Evolutionary conservation across 805 yeast species (phyloP), one percentile per base, ranked within the genome.

Genomic region (Saturnispora dispora): DNA sequence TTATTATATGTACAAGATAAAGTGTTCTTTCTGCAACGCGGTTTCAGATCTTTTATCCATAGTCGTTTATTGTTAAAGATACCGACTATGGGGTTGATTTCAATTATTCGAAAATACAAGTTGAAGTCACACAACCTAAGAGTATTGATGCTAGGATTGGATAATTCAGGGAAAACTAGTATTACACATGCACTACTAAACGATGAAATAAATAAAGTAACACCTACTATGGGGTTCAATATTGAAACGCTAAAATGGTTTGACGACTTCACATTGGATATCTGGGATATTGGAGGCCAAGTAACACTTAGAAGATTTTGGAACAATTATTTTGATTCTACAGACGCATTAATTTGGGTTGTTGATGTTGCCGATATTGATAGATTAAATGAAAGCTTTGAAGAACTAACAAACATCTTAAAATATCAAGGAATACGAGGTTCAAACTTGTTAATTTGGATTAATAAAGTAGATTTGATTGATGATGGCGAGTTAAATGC

Each of bases 241-340:
- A 91, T 91, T 56, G 77, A 79, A 52, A 81, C 91, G 2, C 63
- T 86, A 8, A 63, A 65, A 7, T 69, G 41, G 41, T 37, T 72
- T 57, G 60, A 69, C 9, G 75, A 71, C 18, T 71, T 66, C 56
- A 71, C 72, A 37, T 65, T 85, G 57, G 82, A 83, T 57, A 67
- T 85, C 20, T 85, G 95, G 99, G 70, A 83, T 68, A 93, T 93
- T 55, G 97, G 97, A 70, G 97, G 96, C 65, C 97, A 88, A 72
- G 95, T 86, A 62, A 75, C 95, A 67, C 79, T 89, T 59, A 79
- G 96, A 63, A 95, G 95, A 0, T 74, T 90, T 53, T 90, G 98
- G 97, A 81, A 96, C 68, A 96, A 90, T 65, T 90, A 90, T 70
- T 88, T 85, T 69, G 86, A 95, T 11, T 96, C 96, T 37, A 88